A percentile compares a stretch with the other conserved stretches of the same genome.
phyloP scores from a whole-genome alignment of 2,329 filamentous ascomycete genomes.

The Exophiala alcalophila region DNA sequence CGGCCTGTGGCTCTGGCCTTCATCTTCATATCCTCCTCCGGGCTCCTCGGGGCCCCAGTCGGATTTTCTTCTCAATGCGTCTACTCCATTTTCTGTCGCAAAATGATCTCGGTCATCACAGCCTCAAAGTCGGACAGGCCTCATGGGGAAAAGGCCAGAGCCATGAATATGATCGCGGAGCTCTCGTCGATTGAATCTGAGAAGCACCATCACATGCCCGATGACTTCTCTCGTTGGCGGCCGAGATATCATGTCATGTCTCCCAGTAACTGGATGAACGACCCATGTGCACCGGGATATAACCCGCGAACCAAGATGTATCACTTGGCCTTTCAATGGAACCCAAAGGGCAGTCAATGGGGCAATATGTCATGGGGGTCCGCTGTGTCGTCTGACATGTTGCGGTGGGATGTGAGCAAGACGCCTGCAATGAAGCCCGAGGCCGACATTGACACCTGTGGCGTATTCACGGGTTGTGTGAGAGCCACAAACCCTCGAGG shows the following conservation, averaged over 20 bases:
- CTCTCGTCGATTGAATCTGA: too few species aligned
- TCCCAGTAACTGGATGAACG: slow-evolving; percentile 43
- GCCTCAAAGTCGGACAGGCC: too few species aligned
- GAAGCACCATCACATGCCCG: too few species aligned
- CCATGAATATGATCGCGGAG: too few species aligned
- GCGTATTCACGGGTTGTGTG: slow-evolving; percentile 44
- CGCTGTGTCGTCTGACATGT: slow-evolving; percentile 38
- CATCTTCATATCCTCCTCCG: too few species aligned
- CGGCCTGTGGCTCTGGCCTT: too few species aligned
- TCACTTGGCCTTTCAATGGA: slow-evolving; percentile 45
- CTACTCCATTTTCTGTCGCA: too few species aligned
- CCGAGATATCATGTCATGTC: slow-evolving; percentile 40
- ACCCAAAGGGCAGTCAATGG: slow-evolving; percentile 43
- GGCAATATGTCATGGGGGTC: slow-evolving; percentile 45
- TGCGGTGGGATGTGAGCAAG: slow-evolving; percentile 37
- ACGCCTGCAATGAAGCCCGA: slow-evolving; percentile 37
- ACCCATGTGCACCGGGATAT: slow-evolving; percentile 43
- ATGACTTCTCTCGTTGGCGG: slow-evolving; percentile 15
- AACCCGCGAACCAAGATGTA: slow-evolving; percentile 40
- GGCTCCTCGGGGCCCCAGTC: too few species aligned
- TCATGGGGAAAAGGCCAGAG: too few species aligned
- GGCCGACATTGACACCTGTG: slow-evolving; percentile 37
- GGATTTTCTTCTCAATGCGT: too few species aligned
- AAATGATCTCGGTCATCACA: too few species aligned
- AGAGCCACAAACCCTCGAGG: slow-evolving; percentile 32